phyloP scores from a whole-genome alignment of 176 grass and related monocot genomes.

The Luzula sylvatica region DNA sequence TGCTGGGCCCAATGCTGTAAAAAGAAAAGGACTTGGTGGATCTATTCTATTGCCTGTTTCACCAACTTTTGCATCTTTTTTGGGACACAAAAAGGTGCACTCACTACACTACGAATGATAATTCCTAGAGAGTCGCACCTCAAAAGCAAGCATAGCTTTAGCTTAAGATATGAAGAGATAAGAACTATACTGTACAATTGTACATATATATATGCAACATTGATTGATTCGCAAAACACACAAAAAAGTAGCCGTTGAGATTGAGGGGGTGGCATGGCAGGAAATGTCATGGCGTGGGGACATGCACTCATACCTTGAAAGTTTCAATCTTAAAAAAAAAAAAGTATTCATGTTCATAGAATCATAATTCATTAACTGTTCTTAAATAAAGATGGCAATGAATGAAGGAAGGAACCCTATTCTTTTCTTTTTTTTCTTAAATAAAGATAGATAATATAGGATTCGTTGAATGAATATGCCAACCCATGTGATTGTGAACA shows the following conservation, averaged over 20 bases:
- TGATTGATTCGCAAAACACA: no score
- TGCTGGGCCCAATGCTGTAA: neutral
- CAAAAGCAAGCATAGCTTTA: slow-evolving; percentile 15
- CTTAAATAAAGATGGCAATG: no score
- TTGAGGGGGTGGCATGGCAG: slow-evolving; percentile 6
- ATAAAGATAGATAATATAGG: no score
- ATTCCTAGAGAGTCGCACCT: slow-evolving; percentile 3
- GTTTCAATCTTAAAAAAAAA: slow-evolving; percentile 15
- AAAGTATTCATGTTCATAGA: no score
- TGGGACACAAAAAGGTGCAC: slow-evolving; percentile 20
- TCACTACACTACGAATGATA: slow-evolving; percentile 11
- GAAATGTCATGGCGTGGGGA: slow-evolving; percentile 16
- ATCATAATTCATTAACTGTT: no score
- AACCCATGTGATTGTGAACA: slow-evolving; percentile 20
- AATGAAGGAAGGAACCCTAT: no score
- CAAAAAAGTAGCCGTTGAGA: slow-evolving; percentile 20
- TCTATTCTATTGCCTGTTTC: slow-evolving; percentile 21
- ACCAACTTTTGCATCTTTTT: slow-evolving; percentile 27
- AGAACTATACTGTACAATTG: slow-evolving; percentile 20
- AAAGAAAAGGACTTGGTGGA: slow-evolving; percentile 12
- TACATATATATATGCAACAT: neutral
- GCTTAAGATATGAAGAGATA: slow-evolving; percentile 8
- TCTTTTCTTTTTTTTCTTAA: no score
- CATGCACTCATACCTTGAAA: slow-evolving; percentile 12
- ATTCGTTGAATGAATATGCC: slow-evolving; percentile 5